A percentile compares a stretch with the other conserved stretches of the same genome.
Evolutionary conservation across 768 basidiomycete genomes (phyloP).

Genomic region (Inosperma sp.): DNA sequence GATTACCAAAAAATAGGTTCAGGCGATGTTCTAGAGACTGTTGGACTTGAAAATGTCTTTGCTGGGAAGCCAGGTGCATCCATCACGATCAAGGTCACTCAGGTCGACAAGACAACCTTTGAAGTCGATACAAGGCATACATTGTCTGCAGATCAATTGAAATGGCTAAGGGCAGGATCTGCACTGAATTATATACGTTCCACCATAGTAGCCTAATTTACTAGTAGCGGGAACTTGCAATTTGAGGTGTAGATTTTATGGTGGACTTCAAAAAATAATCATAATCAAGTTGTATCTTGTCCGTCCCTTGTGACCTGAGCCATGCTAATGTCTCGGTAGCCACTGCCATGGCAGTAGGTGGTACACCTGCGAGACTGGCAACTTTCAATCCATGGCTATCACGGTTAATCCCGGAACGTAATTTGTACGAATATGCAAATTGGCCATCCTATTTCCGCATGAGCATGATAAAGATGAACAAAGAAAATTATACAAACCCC

Average conservation of each 20-base stretch:
- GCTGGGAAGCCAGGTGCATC: constrained; percentile 40
- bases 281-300: constrained; percentile 12
- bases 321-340: constrained; percentile 51
- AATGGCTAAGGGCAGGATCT: constrained; percentile 85
- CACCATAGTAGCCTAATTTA: constrained; percentile 30
- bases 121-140: constrained; percentile 79
- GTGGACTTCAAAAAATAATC: constrained; percentile 15
- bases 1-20: constrained; percentile 84
- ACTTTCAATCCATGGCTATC: constrained; percentile 91
- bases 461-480: not conserved
- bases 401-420: constrained; percentile 80
- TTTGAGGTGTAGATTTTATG: constrained; percentile 6
- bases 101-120: constrained; percentile 54
- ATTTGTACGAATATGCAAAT: constrained; percentile 79
- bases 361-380: constrained; percentile 84
- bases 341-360: constrained; percentile 51
- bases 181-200: constrained; percentile 88
- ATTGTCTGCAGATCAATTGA: constrained; percentile 84
- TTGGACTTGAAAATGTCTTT: constrained; percentile 72
- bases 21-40: constrained; percentile 78
- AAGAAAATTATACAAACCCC: constrained; percentile 43
- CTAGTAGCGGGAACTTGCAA: constrained; percentile 10
- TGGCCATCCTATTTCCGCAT: constrained; percentile 51
- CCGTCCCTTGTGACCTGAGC: constrained; percentile 25
- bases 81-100: constrained; percentile 63